Evolutionary conservation across 345 rosid species (phyloP).

Genomic region (Firmiana major): DNA sequence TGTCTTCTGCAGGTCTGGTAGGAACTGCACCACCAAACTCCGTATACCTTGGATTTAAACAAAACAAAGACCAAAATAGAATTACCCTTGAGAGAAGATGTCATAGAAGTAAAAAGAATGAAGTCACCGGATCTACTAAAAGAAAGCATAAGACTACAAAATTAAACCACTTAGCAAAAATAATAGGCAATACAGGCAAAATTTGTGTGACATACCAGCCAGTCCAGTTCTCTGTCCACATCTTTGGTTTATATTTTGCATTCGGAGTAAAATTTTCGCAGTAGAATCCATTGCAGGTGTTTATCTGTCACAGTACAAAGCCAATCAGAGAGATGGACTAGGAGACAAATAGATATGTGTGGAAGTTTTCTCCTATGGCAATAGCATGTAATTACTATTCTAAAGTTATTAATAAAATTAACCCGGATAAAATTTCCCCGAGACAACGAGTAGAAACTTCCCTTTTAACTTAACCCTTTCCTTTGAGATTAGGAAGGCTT

Average conservation of each 20-base stretch:
- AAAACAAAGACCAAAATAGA: no score
- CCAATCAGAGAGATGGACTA: not conserved
- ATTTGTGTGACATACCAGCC: slow-evolving; percentile 48
- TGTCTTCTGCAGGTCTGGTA: slow-evolving; percentile 44
- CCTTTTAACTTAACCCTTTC: not conserved
- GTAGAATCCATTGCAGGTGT: slow-evolving; percentile 74
- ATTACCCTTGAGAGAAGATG: no score
- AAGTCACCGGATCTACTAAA: no score
- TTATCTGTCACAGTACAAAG: slow-evolving; percentile 38
- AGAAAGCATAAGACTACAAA: no score
- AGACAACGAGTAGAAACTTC: not conserved
- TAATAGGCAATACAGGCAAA: not conserved
- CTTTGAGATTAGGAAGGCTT: not conserved
- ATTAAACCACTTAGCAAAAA: not conserved
- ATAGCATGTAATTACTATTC: not conserved
- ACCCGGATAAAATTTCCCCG: not conserved
- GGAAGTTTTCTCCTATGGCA: not conserved
- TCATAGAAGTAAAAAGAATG: no score
- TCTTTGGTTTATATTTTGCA: slow-evolving; percentile 52
- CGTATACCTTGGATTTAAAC: no score
- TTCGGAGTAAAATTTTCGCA: slow-evolving; percentile 65
- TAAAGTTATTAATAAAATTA: not conserved
- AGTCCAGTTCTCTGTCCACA: slow-evolving; percentile 86
- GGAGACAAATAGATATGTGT: not conserved
- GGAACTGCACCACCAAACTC: no score